phyloP scores from a whole-genome alignment of 192 early-diverging fungal species.

The Podila epigama region DNA sequence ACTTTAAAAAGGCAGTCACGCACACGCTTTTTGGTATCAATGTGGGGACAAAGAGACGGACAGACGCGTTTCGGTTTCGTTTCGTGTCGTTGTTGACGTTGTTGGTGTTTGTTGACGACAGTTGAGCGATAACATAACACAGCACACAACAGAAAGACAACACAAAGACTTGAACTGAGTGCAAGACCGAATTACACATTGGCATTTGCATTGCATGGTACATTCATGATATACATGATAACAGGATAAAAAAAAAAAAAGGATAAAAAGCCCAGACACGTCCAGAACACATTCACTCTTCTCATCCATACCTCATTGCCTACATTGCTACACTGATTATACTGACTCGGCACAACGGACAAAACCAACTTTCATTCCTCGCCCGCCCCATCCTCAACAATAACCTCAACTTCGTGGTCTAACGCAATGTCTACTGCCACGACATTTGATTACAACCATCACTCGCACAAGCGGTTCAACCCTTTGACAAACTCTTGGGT shows the following conservation, averaged over 20 bases:
- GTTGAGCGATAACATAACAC: background rate
- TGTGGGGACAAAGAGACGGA: background rate
- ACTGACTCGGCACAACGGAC: too few species aligned
- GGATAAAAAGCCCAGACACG: background rate
- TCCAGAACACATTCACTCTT: background rate
- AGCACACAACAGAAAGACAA: background rate
- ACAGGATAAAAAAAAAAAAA: background rate
- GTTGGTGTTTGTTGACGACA: background rate
- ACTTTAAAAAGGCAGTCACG: too few species aligned
- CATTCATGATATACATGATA: background rate
- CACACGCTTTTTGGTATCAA: too few species aligned
- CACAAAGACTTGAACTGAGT: too few species aligned
- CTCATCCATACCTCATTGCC: too few species aligned
- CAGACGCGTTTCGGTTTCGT: background rate
- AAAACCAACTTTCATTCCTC: background rate
- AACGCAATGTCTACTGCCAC: background rate
- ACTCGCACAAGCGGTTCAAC: slow-evolving; percentile 89
- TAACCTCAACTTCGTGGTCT: background rate
- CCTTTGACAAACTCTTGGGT: slow-evolving; percentile 94
- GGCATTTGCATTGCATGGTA: background rate
- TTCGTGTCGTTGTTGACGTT: background rate
- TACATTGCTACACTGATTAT: too few species aligned
- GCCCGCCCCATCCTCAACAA: background rate
- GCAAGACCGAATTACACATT: too few species aligned
- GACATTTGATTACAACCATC: slow-evolving; percentile 63